These are phyloP conservation scores for Exophiala alcalophila DNA, from an alignment of 2,329 filamentous ascomycete species.

Conservation along the genomic window DNA sequence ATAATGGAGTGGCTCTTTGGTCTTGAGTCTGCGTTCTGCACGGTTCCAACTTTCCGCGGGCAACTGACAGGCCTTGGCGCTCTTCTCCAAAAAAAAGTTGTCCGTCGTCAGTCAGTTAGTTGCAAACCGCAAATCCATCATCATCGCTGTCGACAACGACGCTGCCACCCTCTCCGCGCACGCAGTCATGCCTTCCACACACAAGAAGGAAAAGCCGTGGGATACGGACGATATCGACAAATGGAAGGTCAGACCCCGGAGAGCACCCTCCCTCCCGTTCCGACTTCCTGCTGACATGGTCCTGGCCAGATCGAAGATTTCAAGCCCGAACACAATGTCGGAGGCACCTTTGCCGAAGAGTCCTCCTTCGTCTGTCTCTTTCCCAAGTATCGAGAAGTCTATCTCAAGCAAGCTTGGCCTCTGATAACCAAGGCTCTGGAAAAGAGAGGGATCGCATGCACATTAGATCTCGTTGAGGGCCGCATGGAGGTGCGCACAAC, in stretches of 20 bases:
- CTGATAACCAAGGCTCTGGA: conserved; percentile 83
- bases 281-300: not conserved
- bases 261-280: not conserved
- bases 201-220: conserved; percentile 90
- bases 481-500: conserved; percentile 97
- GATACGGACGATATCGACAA: conserved; percentile 97
- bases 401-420: conserved; percentile 90
- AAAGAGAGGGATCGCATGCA: conserved; percentile 83
- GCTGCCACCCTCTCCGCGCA: no score
- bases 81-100: no score
- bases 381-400: conserved; percentile 93
- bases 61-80: no score
- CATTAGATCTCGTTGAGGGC: conserved; percentile 89
- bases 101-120: no score
- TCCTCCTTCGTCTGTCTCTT: conserved; percentile 82
- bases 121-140: no score
- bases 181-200: conserved; percentile 72
- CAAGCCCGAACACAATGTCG: conserved; percentile 77
- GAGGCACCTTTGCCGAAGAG: conserved; percentile 86
- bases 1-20: no score
- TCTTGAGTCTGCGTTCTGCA: no score
- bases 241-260: conserved; percentile 74
- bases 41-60: no score
- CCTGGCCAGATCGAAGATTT: conserved; percentile 68
- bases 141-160: no score